Conservation (phyloP, 306 rosid species). For the Dalbergia cochinchinensis region DNA sequence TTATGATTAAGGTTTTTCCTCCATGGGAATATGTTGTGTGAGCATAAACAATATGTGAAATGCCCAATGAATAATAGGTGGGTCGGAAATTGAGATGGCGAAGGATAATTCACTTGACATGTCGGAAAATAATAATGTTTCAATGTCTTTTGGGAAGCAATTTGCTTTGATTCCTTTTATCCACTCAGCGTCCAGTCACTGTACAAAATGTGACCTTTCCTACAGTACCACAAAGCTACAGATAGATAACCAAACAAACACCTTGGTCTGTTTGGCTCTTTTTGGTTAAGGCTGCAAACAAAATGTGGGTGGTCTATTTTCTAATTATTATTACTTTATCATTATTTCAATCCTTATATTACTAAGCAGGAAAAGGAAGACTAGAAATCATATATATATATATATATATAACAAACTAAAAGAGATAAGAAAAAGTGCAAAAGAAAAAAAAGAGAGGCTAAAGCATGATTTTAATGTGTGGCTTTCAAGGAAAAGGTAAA, state of each 20-base stretch:
- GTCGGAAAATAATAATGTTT: slow-evolving; percentile 55
- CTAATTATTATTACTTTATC: slow-evolving; percentile 40
- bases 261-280: slow-evolving; percentile 44
- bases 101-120: slow-evolving; percentile 46
- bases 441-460: neutral
- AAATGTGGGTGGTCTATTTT: slow-evolving; percentile 30
- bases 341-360: slow-evolving; percentile 6
- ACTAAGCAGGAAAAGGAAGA: neutral
- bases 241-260: slow-evolving; percentile 16
- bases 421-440: neutral
- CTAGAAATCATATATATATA: neutral
- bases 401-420: neutral
- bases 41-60: slow-evolving; percentile 20
- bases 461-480: slow-evolving; percentile 7
- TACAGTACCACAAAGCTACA: slow-evolving; percentile 47
- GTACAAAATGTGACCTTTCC: slow-evolving; percentile 47
- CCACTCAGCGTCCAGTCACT: slow-evolving; percentile 60
- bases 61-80: slow-evolving; percentile 40
- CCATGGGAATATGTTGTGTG: slow-evolving; percentile 19
- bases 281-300: slow-evolving; percentile 55
- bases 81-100: slow-evolving; percentile 40
- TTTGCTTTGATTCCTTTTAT: slow-evolving; percentile 54
- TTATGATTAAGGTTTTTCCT: too few species aligned
- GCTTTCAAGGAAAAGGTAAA: slow-evolving; percentile 25
- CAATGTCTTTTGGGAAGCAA: slow-evolving; percentile 50